These are phyloP conservation scores for Lizonia empirigonia DNA, from an alignment of 2,329 filamentous ascomycete genomes.

Conservation along the genomic window DNA sequence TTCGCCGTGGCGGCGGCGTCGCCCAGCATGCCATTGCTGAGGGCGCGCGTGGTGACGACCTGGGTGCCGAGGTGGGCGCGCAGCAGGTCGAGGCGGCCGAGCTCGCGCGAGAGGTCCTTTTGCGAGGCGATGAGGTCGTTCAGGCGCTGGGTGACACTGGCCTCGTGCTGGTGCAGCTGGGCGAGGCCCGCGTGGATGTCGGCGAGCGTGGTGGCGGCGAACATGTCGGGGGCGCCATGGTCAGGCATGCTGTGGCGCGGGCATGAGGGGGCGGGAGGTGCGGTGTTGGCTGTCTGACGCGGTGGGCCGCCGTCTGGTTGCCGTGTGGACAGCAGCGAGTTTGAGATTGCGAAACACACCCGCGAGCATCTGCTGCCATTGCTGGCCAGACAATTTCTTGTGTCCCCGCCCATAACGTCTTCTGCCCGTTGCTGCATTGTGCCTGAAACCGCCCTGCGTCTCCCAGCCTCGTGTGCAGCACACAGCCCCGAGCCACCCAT, in stretches of 20 bases:
- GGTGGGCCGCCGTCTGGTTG: slow-evolving; percentile 18
- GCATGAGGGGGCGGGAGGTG: slow-evolving; percentile 5
- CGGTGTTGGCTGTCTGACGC: slow-evolving; percentile 1
- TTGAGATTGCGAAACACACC: slow-evolving; percentile 1
- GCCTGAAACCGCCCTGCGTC: not conserved
- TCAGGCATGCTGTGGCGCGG: slow-evolving; percentile 3
- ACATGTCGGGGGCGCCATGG: slow-evolving; percentile 46
- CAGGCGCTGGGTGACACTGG: slow-evolving; percentile 73
- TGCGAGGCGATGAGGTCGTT: slow-evolving; percentile 81
- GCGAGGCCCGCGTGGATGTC: slow-evolving; percentile 81
- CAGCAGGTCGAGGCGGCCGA: slow-evolving; percentile 85
- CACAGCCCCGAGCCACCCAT: slow-evolving; percentile 1
- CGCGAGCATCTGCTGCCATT: not conserved
- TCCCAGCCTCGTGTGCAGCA: not conserved
- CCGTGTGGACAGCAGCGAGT: slow-evolving; percentile 12
- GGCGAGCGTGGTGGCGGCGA: slow-evolving; percentile 73
- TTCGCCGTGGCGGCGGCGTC: slow-evolving; percentile 83
- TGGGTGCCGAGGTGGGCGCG: slow-evolving; percentile 88
- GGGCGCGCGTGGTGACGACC: slow-evolving; percentile 77
- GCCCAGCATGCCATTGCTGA: slow-evolving; percentile 90
- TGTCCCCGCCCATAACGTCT: not conserved
- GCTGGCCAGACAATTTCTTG: not conserved
- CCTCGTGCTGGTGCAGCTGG: slow-evolving; percentile 76
- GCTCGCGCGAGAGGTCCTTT: slow-evolving; percentile 82
- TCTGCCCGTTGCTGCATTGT: not conserved